Base-by-base conservation (phyloP, 2,329 filamentous ascomycete species). In the Sporothrix euskadiensis region DNA sequence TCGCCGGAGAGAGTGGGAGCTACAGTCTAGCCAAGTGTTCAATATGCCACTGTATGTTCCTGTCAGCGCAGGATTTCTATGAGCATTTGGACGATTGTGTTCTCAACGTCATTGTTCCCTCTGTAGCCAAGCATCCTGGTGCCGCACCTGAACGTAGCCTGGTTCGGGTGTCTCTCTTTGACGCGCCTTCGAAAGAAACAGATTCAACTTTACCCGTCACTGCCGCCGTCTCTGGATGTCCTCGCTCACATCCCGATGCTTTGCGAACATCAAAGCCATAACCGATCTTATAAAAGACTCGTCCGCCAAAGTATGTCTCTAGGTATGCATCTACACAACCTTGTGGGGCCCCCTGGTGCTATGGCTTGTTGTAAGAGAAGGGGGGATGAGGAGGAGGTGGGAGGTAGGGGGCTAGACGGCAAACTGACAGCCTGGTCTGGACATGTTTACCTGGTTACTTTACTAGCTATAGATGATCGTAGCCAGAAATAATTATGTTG, bases 1-100 rank as follows among this genome's bases (percentile, higher is more conserved):
- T 73, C 16, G 75, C 72, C 39, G 75, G n/a, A n/a, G 9, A 63
- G 32, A 59, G 44, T 6, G 71, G 65, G 4, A 56, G 71, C 30
- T 52, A 52, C 4, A 61, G 30, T 2, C 30, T 61, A 77, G 94
- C 94, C 76, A 94, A 92, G 81, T 98, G 95, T 82, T 97, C 94
- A 3, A 98, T 96, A 76, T 98, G 95, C 82, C 88, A 90, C 57
- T 93, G 89, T 8, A 83, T 84, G 16, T 98, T 97, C 81, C 87
- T 87, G 77, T 95, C 91, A 75, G 93, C 95, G 2, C 95, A 98
- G 82, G 95, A 98, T 79, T 98, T 98, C 83, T 98, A 98, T 81
- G 95, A 98, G 84, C 95, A 98, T 85, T 85, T 98, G 77, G 95
- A 92, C 76, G 88, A 89, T 77, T 89, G 88, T 72, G 87, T 89